phyloP scores from a whole-genome alignment of 257 asterid genomes.

The Nicotiana tabacum region DNA sequence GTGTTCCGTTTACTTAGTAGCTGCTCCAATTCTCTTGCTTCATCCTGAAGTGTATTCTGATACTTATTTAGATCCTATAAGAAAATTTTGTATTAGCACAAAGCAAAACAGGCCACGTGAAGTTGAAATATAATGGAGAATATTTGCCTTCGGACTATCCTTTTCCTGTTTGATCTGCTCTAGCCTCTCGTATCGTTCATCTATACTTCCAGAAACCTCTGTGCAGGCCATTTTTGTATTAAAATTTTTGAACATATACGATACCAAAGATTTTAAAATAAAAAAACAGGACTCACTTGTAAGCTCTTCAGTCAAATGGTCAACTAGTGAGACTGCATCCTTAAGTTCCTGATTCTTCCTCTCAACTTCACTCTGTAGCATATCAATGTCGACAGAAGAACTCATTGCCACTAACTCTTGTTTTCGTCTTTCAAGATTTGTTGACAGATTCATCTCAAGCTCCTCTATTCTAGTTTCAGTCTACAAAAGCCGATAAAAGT shows the following conservation, averaged over 20 bases:
- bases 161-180: conserved; percentile 66
- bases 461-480: conserved; percentile 87
- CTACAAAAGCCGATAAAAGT: conserved; percentile 31
- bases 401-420: conserved; percentile 85
- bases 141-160: conserved; percentile 64
- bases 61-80: conserved; percentile 60
- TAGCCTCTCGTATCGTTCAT: conserved; percentile 48
- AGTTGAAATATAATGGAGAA: conserved; percentile 11
- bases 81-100: conserved; percentile 8
- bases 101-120: conserved; percentile 13
- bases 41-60: conserved; percentile 73
- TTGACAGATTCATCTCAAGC: conserved; percentile 94
- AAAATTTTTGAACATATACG: neutral
- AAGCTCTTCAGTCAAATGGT: conserved; percentile 60
- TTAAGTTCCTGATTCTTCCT: conserved; percentile 69
- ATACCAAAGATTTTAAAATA: conserved; percentile 10
- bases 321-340: conserved; percentile 55
- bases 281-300: conserved; percentile 45
- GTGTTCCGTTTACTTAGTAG: conserved; percentile 65
- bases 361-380: conserved; percentile 70
- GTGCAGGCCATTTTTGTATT: conserved; percentile 12
- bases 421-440: conserved; percentile 88
- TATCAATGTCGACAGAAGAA: conserved; percentile 61
- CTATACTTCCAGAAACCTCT: conserved; percentile 62
- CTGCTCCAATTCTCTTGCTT: conserved; percentile 83